Evolutionary conservation across 106 monocot species (phyloP), one percentile per base, ranked within the genome.

Genomic region (Dendrobium chrysotoxum): DNA sequence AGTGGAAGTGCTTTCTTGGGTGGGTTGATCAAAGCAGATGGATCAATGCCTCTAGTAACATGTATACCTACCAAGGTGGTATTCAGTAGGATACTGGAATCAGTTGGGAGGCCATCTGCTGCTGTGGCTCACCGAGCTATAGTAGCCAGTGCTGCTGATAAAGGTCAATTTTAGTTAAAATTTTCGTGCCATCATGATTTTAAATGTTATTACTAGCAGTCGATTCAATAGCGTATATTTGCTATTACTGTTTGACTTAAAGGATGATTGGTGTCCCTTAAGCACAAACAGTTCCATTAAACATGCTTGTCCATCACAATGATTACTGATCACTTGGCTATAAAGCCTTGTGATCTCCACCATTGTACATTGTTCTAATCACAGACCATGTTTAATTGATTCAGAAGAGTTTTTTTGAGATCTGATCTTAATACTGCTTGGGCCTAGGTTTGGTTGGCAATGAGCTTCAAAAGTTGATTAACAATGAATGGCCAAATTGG

Each of bases 11-110:
- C 65, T 2, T 45, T 83, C 20, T 55, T 91, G 57, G 83, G 85
- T 75, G 89, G 91, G 9, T 85, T 94, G 67, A 89, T 91, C 25
- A 88, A 88, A 82, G 53, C 85, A 25, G 91, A 81, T 12, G 91
- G 85, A 42, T 61, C 74, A 20, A 78, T 86, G 70, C 91, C 91
- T 74, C 68, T 81, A 7, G 86, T 91, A 11, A 86, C 94, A 13
- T 91, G 94, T 79, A 86, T 94, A 41, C 94, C 94, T 53, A 83
- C 85, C 42, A 94, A 91, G 80, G 89, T 94, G 23, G 89, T 85
- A 7, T 94, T 89, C 77, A 94, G 88, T 80, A 78, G 94, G 79
- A 89, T 94, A 78, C 38, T 89, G 83, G 94, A 94, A 86, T 83
- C 89, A 66, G 77, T 94, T 39, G 89, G 94, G 8, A 86, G 91